Evolutionary conservation across 1,284 basidiomycete species (phyloP).

Genomic region (Cystobasidium pallidum): DNA sequence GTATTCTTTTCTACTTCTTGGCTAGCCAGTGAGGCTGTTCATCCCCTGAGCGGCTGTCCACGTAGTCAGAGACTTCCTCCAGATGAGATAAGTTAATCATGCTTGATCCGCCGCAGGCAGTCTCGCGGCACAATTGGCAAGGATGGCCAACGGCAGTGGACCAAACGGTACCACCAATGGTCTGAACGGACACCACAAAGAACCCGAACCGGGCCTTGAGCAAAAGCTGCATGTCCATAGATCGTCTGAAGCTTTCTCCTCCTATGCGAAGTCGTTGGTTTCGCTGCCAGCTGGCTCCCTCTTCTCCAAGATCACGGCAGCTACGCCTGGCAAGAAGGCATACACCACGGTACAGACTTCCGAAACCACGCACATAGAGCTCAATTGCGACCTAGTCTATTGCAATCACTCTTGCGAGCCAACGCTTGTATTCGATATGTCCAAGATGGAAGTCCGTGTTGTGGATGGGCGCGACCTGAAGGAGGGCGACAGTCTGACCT

Average conservation of each 20-base stretch:
- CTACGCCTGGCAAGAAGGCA: slow-evolving; percentile 24
- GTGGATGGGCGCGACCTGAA: slow-evolving; percentile 57
- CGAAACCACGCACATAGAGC: slow-evolving; percentile 60
- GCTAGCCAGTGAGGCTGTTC: too few relatives aligned
- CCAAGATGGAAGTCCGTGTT: slow-evolving; percentile 59
- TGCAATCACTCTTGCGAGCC: slow-evolving; percentile 72
- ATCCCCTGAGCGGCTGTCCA: too few relatives aligned
- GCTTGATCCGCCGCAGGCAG: neutral
- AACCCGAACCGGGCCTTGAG: slow-evolving; percentile 18
- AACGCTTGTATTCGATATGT: slow-evolving; percentile 64
- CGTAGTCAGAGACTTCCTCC: too few relatives aligned
- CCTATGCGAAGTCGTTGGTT: slow-evolving; percentile 14
- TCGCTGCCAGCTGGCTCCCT: slow-evolving; percentile 24
- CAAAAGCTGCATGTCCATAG: slow-evolving; percentile 13
- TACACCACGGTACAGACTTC: slow-evolving; percentile 51
- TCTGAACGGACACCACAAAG: neutral
- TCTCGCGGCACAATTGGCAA: neutral
- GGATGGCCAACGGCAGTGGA: slow-evolving; percentile 9
- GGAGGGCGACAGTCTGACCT: slow-evolving; percentile 61
- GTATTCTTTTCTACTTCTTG: neutral
- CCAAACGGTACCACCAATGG: slow-evolving; percentile 6
- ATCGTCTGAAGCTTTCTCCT: slow-evolving; percentile 16
- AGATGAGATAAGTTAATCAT: too few relatives aligned
- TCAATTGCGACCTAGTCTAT: slow-evolving; percentile 69
- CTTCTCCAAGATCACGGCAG: slow-evolving; percentile 17